Percentiles rank a stretch among this genome's conserved stretches.
Conservation (phyloP, 2,329 filamentous ascomycete genomes). For the Fusarium cyanostomum region DNA sequence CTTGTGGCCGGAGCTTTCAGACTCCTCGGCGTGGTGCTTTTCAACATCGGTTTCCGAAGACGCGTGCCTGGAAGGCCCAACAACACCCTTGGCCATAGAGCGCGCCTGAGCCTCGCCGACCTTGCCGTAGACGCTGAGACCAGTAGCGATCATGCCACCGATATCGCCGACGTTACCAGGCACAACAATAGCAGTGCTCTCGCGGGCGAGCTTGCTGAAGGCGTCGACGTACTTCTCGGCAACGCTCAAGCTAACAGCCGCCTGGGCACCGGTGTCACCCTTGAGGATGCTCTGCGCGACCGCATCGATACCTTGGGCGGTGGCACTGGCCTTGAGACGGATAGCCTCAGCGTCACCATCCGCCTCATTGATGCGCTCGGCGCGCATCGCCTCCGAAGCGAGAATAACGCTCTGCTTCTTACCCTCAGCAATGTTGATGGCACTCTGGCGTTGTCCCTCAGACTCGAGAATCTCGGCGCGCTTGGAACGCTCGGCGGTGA, state of each 20-base stretch:
- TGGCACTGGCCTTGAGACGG: conserved; percentile 83
- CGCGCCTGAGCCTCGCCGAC: conserved; percentile 83
- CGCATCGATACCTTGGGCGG: conserved; percentile 86
- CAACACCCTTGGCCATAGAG: conserved; percentile 65
- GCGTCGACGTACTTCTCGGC: conserved; percentile 99
- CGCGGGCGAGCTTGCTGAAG: conserved; percentile 90
- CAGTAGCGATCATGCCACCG: conserved; percentile 94
- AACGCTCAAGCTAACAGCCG: conserved; percentile 85
- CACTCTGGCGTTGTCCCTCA: conserved; percentile 94
- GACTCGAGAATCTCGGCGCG: conserved; percentile 97
- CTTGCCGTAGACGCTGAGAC: conserved; percentile 94
- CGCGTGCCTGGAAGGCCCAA: conserved; percentile 47
- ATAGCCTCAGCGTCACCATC: conserved; percentile 96
- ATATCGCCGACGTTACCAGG: conserved; percentile 98
- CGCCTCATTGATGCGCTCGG: conserved; percentile 93
- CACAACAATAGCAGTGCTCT: conserved; percentile 94
- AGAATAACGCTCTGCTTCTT: conserved; percentile 97
- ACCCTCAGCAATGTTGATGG: conserved; percentile 99
- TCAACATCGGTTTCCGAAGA: conserved; percentile 27
- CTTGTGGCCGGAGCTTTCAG: conserved; percentile 23
- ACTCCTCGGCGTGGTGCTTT: conserved; percentile 20
- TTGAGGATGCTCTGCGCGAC: conserved; percentile 79
- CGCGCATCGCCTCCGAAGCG: conserved; percentile 88
- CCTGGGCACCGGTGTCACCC: conserved; percentile 79
- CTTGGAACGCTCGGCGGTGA: conserved; percentile 96